phyloP scores from a whole-genome alignment of 2,329 filamentous ascomycete species.

The Cordyceps militaris region DNA sequence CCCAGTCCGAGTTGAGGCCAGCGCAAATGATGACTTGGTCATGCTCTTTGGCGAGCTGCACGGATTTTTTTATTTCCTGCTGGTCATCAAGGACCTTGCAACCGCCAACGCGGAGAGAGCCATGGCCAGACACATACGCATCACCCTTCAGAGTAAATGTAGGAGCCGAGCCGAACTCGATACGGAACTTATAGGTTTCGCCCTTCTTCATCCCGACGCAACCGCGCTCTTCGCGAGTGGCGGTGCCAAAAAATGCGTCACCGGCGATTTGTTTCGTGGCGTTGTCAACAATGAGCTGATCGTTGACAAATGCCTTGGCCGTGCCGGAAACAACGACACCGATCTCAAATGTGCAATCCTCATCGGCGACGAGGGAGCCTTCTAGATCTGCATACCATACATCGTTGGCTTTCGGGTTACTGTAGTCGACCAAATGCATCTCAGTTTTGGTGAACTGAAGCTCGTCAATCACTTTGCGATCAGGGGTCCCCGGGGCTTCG shows the following conservation, averaged over 20 bases:
- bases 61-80: constrained; percentile 58
- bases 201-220: constrained; percentile 50
- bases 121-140: constrained; percentile 46
- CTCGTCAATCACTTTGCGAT: constrained; percentile 45
- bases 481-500: constrained; percentile 42
- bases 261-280: constrained; percentile 55
- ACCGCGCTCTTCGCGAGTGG: constrained; percentile 57
- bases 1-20: constrained; percentile 75
- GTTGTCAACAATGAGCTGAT: constrained; percentile 57
- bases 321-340: constrained; percentile 60
- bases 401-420: constrained; percentile 45
- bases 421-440: constrained; percentile 43
- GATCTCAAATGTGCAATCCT: constrained; percentile 56
- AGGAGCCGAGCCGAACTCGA: constrained; percentile 54
- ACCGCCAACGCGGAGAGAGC: constrained; percentile 56
- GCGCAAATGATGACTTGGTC: constrained; percentile 75
- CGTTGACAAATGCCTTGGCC: constrained; percentile 58
- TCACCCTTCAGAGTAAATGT: constrained; percentile 48
- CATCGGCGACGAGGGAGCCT: constrained; percentile 51
- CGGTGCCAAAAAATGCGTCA: constrained; percentile 58
- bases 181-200: constrained; percentile 49
- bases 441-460: constrained; percentile 42
- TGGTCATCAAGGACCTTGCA: constrained; percentile 50
- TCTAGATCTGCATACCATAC: constrained; percentile 57
- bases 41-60: constrained; percentile 57